Evolutionary conservation across 177 flowering plant genomes (phyloP).

Genomic region (Vitis hybrid): DNA sequence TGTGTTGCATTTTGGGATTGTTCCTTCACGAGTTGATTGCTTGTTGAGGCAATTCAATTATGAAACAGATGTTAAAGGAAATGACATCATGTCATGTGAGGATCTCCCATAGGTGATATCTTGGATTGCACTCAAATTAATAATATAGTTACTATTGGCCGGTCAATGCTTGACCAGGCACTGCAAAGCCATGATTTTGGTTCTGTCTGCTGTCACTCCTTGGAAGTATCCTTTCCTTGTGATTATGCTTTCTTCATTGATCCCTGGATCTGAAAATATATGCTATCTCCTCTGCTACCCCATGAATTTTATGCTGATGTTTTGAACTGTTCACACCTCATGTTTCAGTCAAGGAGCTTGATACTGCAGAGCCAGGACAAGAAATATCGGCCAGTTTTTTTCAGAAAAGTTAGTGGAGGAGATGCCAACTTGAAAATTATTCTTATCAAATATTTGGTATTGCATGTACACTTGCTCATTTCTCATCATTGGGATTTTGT

Average conservation of each 20-base stretch:
- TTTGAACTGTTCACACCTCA: conserved; percentile 6
- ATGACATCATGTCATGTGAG: too few species aligned
- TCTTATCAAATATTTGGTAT: neutral
- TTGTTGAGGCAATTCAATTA: too few species aligned
- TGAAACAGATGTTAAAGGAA: too few species aligned
- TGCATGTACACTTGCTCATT: neutral
- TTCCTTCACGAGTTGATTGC: too few species aligned
- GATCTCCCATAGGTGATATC: too few species aligned
- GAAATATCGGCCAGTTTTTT: conserved; percentile 69
- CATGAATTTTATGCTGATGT: neutral
- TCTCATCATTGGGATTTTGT: neutral
- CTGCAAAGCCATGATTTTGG: neutral
- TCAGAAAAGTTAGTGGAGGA: conserved; percentile 55
- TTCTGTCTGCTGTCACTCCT: neutral
- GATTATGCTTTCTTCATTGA: conserved; percentile 3
- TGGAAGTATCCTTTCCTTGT: neutral
- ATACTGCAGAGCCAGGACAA: conserved; percentile 55
- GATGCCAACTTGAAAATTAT: conserved; percentile 1
- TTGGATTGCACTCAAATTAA: neutral
- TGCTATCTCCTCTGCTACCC: neutral
- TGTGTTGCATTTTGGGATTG: too few species aligned
- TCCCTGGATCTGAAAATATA: neutral
- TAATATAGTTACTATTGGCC: neutral
- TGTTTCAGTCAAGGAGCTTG: conserved; percentile 74
- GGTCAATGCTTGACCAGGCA: neutral